Base-by-base conservation (phyloP, 2,329 filamentous ascomycete species). In the Cylindrodendrum hubeiense region DNA sequence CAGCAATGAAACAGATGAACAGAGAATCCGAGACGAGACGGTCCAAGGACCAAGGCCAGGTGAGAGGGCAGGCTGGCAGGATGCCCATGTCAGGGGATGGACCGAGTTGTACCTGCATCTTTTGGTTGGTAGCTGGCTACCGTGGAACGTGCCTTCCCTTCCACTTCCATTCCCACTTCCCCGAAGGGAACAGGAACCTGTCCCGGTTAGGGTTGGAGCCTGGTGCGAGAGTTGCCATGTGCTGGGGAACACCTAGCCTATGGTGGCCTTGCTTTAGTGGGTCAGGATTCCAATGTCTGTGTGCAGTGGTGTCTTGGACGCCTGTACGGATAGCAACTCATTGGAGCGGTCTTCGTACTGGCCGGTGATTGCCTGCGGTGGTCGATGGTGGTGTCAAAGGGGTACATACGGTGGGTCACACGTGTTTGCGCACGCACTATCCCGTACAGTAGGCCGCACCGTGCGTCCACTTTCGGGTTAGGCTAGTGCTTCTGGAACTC, bases 61-160 rank as follows among this genome's bases (percentile, higher is more conserved):
- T 10, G 6, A 21, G 43, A 46, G 41, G 24, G 24, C 17, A 50
- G 54, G 17, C 41, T 50, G 50, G 52, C 44, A 50, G 39, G 26
- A 49, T 62, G 61, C 72, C 71, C 71, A 74, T 74, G 71, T 74
- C 71, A 74, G 71, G 71, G 71, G 71, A 71, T 55, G 56, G 52
- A 63, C 43, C 41, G 55, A 66, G 70, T 61, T 56, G 71, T 69
- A 70, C 71, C 71, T 74, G 71, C 71, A 71, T 71, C 70, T 65
- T 68, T 52, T 74, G 71, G 71, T 74, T 74, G 67, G 71, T 70
- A 69, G 57, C 70, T 63, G 46, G 24, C 33, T 19, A 51, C 47
- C n/a, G 10, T 4, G 57, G 63, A 49, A 50, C 19, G 47, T 49
- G 34, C 52, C 33, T 55, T 57, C 64, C 43, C 44, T 66, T 55